phyloP scores from a whole-genome alignment of 78 protist species.

The Dictyostelium purpureum region DNA sequence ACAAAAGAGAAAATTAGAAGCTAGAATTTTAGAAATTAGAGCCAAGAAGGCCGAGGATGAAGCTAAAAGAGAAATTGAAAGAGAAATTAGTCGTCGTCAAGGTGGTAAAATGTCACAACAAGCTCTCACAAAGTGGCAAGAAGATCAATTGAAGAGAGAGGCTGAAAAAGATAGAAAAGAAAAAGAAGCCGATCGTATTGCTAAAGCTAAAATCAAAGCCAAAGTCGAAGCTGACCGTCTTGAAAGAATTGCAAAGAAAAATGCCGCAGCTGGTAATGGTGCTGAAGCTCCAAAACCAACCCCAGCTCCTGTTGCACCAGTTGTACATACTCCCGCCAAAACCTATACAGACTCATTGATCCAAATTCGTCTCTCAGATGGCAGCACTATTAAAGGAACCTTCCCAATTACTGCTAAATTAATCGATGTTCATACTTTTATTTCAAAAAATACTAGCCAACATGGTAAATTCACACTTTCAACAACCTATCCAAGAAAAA shows the following conservation, averaged over 20 bases:
- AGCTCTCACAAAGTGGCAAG: slow-evolving; percentile 54
- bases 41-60: slow-evolving; percentile 65
- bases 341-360: slow-evolving; percentile 37
- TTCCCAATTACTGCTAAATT: slow-evolving; percentile 41
- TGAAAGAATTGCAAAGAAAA: slow-evolving; percentile 31
- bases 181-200: slow-evolving; percentile 65
- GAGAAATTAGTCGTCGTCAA: slow-evolving; percentile 48
- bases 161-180: slow-evolving; percentile 69
- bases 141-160: slow-evolving; percentile 60
- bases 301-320: slow-evolving; percentile 1
- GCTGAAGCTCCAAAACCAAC: slow-evolving; percentile 22
- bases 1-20: slow-evolving; percentile 28
- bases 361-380: slow-evolving; percentile 57
- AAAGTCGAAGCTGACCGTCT: slow-evolving; percentile 76
- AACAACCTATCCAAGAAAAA: slow-evolving; percentile 73
- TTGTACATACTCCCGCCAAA: slow-evolving; percentile 2
- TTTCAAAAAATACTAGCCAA: slow-evolving; percentile 16
- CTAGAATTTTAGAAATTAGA: slow-evolving; percentile 3
- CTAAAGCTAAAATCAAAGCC: slow-evolving; percentile 45
- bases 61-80: slow-evolving; percentile 66
- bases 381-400: slow-evolving; percentile 12
- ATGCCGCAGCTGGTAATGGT: background rate
- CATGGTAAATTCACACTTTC: slow-evolving; percentile 22
- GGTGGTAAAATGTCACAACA: slow-evolving; percentile 53
- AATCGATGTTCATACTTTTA: slow-evolving; percentile 12